These are phyloP conservation scores for Cruciata laevipes DNA, from an alignment of 257 asterid genomes.

Conservation along the genomic window DNA sequence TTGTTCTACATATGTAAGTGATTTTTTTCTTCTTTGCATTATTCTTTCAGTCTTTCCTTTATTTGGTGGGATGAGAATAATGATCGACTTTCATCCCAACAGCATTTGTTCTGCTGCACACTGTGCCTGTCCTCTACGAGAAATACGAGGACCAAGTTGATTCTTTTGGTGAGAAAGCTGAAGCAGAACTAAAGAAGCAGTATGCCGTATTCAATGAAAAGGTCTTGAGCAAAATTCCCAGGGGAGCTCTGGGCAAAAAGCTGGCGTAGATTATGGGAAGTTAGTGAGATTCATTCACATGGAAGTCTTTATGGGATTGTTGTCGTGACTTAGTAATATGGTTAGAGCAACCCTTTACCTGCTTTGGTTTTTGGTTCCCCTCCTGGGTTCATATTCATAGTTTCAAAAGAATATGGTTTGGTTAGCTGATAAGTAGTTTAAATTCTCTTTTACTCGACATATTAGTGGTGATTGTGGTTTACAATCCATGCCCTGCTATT, in stretches of 20 bases:
- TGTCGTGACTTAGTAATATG: constrained; percentile 24
- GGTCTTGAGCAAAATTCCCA: constrained; percentile 75
- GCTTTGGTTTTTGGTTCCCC: constrained; percentile 15
- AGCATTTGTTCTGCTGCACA: constrained; percentile 65
- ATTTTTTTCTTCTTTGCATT: not conserved
- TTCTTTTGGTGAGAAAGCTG: constrained; percentile 84
- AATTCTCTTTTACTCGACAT: constrained; percentile 8
- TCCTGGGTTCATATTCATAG: constrained; percentile 29
- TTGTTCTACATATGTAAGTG: constrained; percentile 63
- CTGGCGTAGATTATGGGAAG: constrained; percentile 26
- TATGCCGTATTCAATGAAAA: constrained; percentile 59
- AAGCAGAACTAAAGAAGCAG: constrained; percentile 72
- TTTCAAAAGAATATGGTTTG: constrained; percentile 15
- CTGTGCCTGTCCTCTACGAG: constrained; percentile 74
- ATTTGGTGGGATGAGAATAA: not conserved
- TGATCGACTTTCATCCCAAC: not conserved
- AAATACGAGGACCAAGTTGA: constrained; percentile 77
- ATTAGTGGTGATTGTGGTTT: constrained; percentile 2
- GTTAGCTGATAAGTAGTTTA: constrained; percentile 22
- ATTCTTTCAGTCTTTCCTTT: too few relatives aligned
- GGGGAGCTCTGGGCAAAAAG: constrained; percentile 55
- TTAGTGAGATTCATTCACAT: constrained; percentile 16
- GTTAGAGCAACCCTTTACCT: constrained; percentile 24
- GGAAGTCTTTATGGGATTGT: constrained; percentile 21
- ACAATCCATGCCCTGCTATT: constrained; percentile 10